Evolutionary conservation across 352 stramenopile species (phyloP).

Genomic region (Globisporangium paroecandrum): DNA sequence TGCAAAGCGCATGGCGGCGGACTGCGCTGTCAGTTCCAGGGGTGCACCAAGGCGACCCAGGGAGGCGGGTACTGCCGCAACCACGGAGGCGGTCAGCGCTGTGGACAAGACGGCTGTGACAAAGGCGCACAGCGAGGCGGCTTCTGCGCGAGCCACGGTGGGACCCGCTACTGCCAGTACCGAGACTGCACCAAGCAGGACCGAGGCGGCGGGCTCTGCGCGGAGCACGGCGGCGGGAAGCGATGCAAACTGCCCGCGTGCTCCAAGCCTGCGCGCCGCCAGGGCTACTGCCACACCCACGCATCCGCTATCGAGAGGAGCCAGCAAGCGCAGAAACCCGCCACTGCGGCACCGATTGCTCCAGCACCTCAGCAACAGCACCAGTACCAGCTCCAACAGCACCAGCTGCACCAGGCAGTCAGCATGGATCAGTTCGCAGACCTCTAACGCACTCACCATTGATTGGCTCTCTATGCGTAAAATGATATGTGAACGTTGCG

Average conservation of each 20-base stretch:
- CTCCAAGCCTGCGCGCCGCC: conserved; percentile 14
- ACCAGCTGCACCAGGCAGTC: neutral
- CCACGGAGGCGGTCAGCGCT: conserved; percentile 17
- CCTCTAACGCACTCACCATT: neutral
- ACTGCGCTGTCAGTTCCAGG: conserved; percentile 13
- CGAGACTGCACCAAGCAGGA: conserved; percentile 84
- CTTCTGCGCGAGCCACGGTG: conserved; percentile 17
- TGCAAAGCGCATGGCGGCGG: conserved; percentile 20
- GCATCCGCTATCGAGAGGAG: neutral
- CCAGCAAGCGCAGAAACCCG: neutral
- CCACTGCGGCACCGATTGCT: neutral
- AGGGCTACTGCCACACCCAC: conserved; percentile 13
- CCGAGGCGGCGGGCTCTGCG: conserved; percentile 83
- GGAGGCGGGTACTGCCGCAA: conserved; percentile 16
- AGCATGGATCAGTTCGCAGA: conserved; percentile 7
- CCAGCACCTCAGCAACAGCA: neutral
- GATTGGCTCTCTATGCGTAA: neutral
- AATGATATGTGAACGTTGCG: neutral
- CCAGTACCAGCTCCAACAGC: neutral
- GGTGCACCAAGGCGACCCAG: conserved; percentile 14
- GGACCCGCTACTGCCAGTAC: conserved; percentile 13
- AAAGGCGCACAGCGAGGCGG: conserved; percentile 18
- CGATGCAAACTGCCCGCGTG: conserved; percentile 42
- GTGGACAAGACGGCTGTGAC: conserved; percentile 7
- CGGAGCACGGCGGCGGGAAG: conserved; percentile 80